Evolutionary conservation across 2,329 filamentous ascomycete genomes (phyloP).

Genomic region (Phaeophleospora eucalypticola): DNA sequence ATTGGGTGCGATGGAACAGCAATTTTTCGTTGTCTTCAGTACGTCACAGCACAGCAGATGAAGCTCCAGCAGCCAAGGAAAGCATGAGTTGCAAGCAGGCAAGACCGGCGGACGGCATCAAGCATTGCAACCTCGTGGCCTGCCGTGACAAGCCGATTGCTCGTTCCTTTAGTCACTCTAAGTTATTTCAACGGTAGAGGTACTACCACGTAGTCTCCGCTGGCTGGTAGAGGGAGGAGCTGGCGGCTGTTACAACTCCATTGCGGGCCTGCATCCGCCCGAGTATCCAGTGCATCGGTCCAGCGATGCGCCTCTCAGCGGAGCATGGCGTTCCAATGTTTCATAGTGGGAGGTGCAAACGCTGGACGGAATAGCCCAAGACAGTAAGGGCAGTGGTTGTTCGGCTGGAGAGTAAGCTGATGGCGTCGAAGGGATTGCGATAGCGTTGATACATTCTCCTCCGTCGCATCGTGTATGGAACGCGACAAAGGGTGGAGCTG

Average conservation of each 20-base stretch:
- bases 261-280: too few relatives aligned
- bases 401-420: too few relatives aligned
- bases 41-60: neutral
- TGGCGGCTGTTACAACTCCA: neutral
- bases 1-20: too few relatives aligned
- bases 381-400: neutral
- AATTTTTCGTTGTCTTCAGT: neutral
- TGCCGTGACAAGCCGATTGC: slow-evolving; percentile 10
- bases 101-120: neutral
- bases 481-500: neutral
- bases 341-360: neutral
- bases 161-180: slow-evolving; percentile 1
- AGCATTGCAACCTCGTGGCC: slow-evolving; percentile 15
- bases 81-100: too few relatives aligned
- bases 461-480: neutral
- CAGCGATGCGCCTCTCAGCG: too few relatives aligned
- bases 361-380: neutral
- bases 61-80: neutral
- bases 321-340: neutral
- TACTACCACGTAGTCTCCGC: neutral
- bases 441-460: neutral
- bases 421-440: too few relatives aligned
- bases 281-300: neutral
- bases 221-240: neutral
- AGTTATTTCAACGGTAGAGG: too few relatives aligned